Evolutionary conservation across 352 stramenopile species (phyloP), one percentile per base, ranked within the genome.

Genomic region (Pythium phragmitis): DNA sequence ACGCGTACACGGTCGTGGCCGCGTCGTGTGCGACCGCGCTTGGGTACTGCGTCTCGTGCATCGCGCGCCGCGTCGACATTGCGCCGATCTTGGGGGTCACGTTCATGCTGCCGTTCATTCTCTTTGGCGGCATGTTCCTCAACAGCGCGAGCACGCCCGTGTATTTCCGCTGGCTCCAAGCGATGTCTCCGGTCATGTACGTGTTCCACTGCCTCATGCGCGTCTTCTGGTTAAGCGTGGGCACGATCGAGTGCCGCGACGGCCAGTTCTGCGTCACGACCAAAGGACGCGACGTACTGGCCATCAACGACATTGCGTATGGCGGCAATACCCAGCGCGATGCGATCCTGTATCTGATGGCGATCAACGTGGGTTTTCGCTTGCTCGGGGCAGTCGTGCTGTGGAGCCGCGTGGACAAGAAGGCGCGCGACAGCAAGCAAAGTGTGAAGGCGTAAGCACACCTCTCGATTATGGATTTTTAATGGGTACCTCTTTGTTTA

Each of bases 101-200:
- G 14, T 69, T 75, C 43, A 75, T 77, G 46, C 58, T 81, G 21
- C 74, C 74, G 16, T 74, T 78, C 39, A 50, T 76, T 13, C 64
- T 81, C 17, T 81, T 79, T 59, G 74, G 74, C 26, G 74, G 70
- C 7, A 53, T 79, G 36, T 78, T 81, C 43, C 28, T 81, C 47
- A 81, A 76, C 42, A 60, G 42, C 11, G 42, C 64, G 13, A 70
- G 52, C 30, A 73, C 69, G 12, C 74, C 74, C 9, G 49, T 51
- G n/a, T 79, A 76, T 65, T 77, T 81, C 57, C 45, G 42, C 7
- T 81, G 74, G 74, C 42, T 79, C 33, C 65, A 76, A 41, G 61
- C 67, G 21, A 34, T 78, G 7, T 79, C 70, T 14, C 69, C 72
- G 6, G 48, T 82, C 23, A 74, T 71, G 61, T 79, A 82, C 53